Base-by-base conservation (phyloP, 805 yeast genomes). In the Spathaspora gorwiae region DNA sequence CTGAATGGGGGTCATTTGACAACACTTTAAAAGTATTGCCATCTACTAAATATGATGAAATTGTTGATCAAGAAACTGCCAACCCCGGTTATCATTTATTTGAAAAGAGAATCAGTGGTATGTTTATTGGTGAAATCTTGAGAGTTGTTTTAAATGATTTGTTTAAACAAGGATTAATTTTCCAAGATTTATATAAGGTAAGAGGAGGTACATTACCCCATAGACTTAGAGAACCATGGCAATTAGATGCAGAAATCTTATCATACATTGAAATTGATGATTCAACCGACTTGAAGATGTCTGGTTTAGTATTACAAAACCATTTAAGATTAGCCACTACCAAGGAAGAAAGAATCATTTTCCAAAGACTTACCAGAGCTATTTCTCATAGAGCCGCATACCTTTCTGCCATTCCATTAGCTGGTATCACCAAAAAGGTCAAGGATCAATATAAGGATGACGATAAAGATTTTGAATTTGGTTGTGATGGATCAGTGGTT, bases 1-100 rank as follows among this genome's bases (percentile, higher is more conserved):
- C 97, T 39, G 99, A 94, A 68, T 94, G 98, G 97, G 98, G 98
- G 51, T 89, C 97, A 37, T 92, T 90, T 58, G 98, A 92, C 66
- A 92, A 92, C 60, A 83, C 80, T 19, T 73, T 90, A 49, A 73
- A 79, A 53, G 72, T 81, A 35, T 72, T 92, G 51, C 97, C 97
- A 48, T 76, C 72, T 40, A 87, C 96, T 4, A 78, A 80, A 48
- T 90, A 82, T 62, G 99, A 92, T 68, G 64, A 69, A 40, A 72
- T 67, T 26, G 80, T 92, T 52, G 95, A 92, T 62, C 62, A 68
- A 29, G 75, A 73, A 51, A 86, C 97, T 24, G 76, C 94, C 9
- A 92, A 92, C 64, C 83, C 80, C 35, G 95, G 95, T 7, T 87
- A 72, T 70, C 97, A 94, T 64, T 78, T 90, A 73, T 94, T 90